Evolutionary conservation across 495 filamentous ascomycete genomes (phyloP).

Genomic region (Penicillium robsamsonii): DNA sequence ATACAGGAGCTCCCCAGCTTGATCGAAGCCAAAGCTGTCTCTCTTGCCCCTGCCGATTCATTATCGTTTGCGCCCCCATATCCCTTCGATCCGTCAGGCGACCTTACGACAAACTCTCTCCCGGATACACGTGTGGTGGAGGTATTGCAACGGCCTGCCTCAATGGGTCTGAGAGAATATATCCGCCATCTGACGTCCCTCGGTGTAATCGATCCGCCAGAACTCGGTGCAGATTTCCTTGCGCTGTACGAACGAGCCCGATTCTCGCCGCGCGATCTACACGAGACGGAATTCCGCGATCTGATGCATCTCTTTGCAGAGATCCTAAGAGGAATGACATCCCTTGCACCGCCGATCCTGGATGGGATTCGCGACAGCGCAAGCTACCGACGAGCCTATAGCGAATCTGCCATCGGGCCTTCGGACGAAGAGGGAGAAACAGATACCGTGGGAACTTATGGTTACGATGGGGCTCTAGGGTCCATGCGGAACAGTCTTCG

Average conservation of each 20-base stretch:
- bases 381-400: constrained; percentile 30
- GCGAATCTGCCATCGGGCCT: constrained; percentile 42
- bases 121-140: constrained; percentile 64
- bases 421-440: constrained; percentile 50
- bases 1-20: constrained; percentile 84
- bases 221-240: constrained; percentile 62
- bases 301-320: constrained; percentile 89
- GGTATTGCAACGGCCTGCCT: constrained; percentile 64
- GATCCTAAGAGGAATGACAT: constrained; percentile 71
- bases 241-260: constrained; percentile 76
- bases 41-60: constrained; percentile 68
- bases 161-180: constrained; percentile 81
- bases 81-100: constrained; percentile 35
- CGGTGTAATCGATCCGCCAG: constrained; percentile 58
- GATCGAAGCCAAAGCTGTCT: constrained; percentile 89
- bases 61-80: constrained; percentile 17
- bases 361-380: constrained; percentile 38
- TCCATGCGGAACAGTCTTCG: constrained; percentile 33
- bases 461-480: constrained; percentile 21
- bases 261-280: constrained; percentile 62
- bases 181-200: constrained; percentile 65
- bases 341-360: constrained; percentile 51
- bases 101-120: constrained; percentile 25
- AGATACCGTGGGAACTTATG: constrained; percentile 35
- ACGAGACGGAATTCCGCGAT: constrained; percentile 68